A percentile compares a stretch with the other conserved stretches of the same genome.
Evolutionary conservation across 2,329 filamentous ascomycete species (phyloP).

Genomic region (Xylariaceae sp.): DNA sequence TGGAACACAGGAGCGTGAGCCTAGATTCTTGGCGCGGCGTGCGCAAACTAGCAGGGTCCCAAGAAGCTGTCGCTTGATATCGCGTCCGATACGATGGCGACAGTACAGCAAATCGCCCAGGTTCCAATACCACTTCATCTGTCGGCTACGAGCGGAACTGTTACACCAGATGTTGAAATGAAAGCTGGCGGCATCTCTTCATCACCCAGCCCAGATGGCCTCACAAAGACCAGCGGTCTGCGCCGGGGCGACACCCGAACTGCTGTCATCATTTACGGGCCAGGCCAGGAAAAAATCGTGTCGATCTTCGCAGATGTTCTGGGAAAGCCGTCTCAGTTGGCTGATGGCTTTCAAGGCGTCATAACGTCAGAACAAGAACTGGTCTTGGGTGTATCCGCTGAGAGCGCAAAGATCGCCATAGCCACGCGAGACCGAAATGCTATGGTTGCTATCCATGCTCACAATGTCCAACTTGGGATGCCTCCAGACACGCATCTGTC

Average conservation of each 20-base stretch:
- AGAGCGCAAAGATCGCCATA: constrained; percentile 56
- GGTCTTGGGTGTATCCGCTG: constrained; percentile 65
- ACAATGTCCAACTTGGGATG: constrained; percentile 70
- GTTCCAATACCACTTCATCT: constrained; percentile 50
- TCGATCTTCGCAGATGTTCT: constrained; percentile 74
- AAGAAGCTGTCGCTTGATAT: constrained; percentile 7
- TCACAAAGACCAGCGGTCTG: constrained; percentile 45
- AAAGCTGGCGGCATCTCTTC: constrained; percentile 23
- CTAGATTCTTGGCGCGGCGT: constrained; percentile 1
- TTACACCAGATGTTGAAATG: constrained; percentile 22
- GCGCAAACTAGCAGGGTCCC: constrained; percentile 1
- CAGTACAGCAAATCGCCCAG: constrained; percentile 47
- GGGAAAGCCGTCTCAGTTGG: constrained; percentile 67
- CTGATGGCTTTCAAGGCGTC: constrained; percentile 53
- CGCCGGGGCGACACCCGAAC: constrained; percentile 56
- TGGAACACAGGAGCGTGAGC: no score
- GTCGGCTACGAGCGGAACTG: constrained; percentile 32
- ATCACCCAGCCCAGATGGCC: constrained; percentile 30
- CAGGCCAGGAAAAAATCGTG: constrained; percentile 71
- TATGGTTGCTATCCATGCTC: constrained; percentile 70
- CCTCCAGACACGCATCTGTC: constrained; percentile 66
- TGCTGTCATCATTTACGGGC: constrained; percentile 66
- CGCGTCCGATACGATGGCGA: constrained; percentile 32
- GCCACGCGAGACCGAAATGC: constrained; percentile 55
- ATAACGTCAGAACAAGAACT: constrained; percentile 55